Conservation (phyloP, 2,329 filamentous ascomycete species). For the Xylariaceae sp. region DNA sequence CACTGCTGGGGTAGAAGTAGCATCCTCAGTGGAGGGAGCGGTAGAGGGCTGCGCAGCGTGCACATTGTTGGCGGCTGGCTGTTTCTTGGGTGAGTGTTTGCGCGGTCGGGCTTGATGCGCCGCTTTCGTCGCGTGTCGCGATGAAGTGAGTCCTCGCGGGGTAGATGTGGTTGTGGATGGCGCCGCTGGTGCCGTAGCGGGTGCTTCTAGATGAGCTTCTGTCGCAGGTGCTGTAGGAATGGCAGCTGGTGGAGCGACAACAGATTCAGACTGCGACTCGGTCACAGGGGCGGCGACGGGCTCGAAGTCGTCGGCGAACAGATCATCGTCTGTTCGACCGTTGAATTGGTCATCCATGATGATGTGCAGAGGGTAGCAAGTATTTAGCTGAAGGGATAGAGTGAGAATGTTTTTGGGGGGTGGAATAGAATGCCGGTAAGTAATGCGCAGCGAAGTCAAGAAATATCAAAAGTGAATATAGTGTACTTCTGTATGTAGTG, state of each 20-base stretch:
- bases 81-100: conserved; percentile 21
- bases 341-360: conserved; percentile 59
- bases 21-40: too few relatives aligned
- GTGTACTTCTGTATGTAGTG: too few relatives aligned
- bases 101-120: conserved; percentile 21
- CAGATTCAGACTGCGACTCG: not conserved
- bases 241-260: conserved; percentile 3
- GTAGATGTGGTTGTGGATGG: conserved; percentile 12
- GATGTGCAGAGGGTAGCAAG: too few relatives aligned
- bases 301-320: conserved; percentile 61
- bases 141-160: conserved; percentile 30
- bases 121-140: conserved; percentile 29
- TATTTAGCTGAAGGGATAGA: too few relatives aligned
- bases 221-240: conserved; percentile 8
- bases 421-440: too few relatives aligned
- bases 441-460: too few relatives aligned
- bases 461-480: too few relatives aligned
- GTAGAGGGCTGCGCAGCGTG: conserved; percentile 14
- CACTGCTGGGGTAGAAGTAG: not conserved
- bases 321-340: conserved; percentile 58
- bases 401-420: too few relatives aligned
- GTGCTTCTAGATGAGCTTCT: conserved; percentile 12
- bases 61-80: conserved; percentile 3
- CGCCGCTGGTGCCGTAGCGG: conserved; percentile 12
- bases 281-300: conserved; percentile 36